Evolutionary conservation across 768 basidiomycete species (phyloP).

Genomic region (Lactifluus pinguis): DNA sequence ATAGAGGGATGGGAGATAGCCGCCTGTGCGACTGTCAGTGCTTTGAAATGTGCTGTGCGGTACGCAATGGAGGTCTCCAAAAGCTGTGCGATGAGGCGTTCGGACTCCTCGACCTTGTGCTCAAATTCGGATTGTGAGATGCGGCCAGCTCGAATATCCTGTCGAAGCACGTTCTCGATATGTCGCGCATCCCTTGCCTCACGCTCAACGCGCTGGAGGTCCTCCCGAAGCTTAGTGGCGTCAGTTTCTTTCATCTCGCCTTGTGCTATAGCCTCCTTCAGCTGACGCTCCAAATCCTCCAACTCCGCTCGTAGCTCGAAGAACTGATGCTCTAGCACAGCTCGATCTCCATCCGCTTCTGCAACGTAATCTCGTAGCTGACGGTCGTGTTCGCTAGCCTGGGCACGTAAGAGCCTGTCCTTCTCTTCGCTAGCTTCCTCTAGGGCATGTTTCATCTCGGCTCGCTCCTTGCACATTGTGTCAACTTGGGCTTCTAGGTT

Average conservation of each 20-base stretch:
- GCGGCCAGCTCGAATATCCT: slow-evolving; percentile 63
- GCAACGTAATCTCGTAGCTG: slow-evolving; percentile 79
- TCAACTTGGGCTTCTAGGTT: slow-evolving; percentile 69
- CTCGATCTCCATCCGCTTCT: slow-evolving; percentile 89
- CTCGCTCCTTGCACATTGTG: slow-evolving; percentile 60
- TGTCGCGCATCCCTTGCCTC: slow-evolving; percentile 61
- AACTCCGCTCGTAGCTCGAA: slow-evolving; percentile 57
- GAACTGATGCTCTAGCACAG: slow-evolving; percentile 84
- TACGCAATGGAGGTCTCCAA: slow-evolving; percentile 73
- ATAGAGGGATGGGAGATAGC: slow-evolving; percentile 40
- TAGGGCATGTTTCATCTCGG: slow-evolving; percentile 58
- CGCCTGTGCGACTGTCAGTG: slow-evolving; percentile 50
- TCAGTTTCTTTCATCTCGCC: slow-evolving; percentile 60
- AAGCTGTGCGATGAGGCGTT: slow-evolving; percentile 70
- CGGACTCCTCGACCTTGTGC: slow-evolving; percentile 53
- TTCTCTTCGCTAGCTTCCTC: slow-evolving; percentile 66
- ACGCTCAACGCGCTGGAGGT: slow-evolving; percentile 60
- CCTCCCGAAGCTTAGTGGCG: slow-evolving; percentile 58
- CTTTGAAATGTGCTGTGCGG: slow-evolving; percentile 67
- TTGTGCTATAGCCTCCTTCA: slow-evolving; percentile 54
- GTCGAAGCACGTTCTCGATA: slow-evolving; percentile 58
- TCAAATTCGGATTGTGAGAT: slow-evolving; percentile 61
- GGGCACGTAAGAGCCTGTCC: slow-evolving; percentile 62
- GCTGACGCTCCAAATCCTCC: slow-evolving; percentile 50
- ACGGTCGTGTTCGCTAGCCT: slow-evolving; percentile 60